Evolutionary conservation across 2,329 filamentous ascomycete genomes (phyloP).

Genomic region (Xylariaceae sp.): DNA sequence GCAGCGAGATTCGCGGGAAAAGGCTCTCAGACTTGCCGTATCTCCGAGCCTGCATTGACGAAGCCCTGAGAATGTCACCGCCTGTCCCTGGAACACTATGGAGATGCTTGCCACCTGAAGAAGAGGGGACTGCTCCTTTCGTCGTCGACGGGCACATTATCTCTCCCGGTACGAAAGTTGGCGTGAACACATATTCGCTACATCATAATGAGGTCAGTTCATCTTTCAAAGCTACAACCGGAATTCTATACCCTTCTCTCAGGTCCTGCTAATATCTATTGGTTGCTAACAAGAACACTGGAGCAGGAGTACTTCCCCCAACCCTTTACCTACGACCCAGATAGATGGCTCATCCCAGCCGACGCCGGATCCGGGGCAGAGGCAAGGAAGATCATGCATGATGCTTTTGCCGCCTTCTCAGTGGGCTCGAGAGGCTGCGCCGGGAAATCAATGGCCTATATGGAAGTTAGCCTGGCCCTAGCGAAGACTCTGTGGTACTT

Average conservation of each 20-base stretch:
- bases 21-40: constrained; percentile 11
- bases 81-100: constrained; percentile 9
- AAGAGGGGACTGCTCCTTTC: constrained; percentile 1
- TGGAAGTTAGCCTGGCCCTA: constrained; percentile 5
- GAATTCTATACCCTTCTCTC: background rate
- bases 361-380: background rate
- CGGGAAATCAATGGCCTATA: constrained; percentile 8
- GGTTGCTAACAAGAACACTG: no score
- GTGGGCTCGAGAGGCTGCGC: constrained; percentile 6
- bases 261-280: background rate
- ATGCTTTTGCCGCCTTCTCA: constrained; percentile 6
- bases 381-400: constrained; percentile 1
- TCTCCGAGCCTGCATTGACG: constrained; percentile 12
- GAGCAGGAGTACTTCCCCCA: constrained; percentile 3
- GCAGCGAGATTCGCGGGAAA: constrained; percentile 10
- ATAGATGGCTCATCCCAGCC: constrained; percentile 2
- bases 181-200: constrained; percentile 11
- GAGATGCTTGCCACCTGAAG: constrained; percentile 8
- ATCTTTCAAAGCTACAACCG: no score
- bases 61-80: constrained; percentile 13
- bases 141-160: constrained; percentile 12
- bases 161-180: constrained; percentile 10
- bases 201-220: constrained; percentile 11
- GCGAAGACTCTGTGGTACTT: constrained; percentile 8
- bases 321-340: constrained; percentile 3